Conservation (phyloP, 1,284 basidiomycete genomes). For the Cryptococcus deneoformans region DNA sequence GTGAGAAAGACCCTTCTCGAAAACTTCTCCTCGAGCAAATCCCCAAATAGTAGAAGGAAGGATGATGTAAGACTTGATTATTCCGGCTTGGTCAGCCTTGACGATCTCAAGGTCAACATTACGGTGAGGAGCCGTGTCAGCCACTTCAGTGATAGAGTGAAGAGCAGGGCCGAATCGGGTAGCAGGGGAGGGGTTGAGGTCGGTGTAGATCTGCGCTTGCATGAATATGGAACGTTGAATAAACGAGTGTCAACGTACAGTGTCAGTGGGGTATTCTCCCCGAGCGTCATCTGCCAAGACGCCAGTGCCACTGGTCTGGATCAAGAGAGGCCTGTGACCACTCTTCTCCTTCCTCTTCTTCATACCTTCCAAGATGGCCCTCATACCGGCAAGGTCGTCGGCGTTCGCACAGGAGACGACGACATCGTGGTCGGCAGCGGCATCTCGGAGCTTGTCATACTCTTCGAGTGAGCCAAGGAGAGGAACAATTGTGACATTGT, state of each 20-base stretch:
- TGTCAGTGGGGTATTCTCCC: constrained; percentile 27
- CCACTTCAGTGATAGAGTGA: constrained; percentile 34
- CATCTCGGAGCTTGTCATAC: constrained; percentile 28
- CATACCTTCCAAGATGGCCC: constrained; percentile 44
- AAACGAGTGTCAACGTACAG: constrained; percentile 8
- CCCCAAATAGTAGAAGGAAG: constrained; percentile 50
- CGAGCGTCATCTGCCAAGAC: constrained; percentile 37
- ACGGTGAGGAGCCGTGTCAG: constrained; percentile 31
- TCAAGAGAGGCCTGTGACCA: constrained; percentile 39
- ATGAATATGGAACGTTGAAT: background rate
- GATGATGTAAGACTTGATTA: constrained; percentile 46
- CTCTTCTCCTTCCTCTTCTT: constrained; percentile 37
- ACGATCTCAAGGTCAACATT: constrained; percentile 42
- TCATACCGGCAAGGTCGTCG: constrained; percentile 35
- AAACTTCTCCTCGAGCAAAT: constrained; percentile 33
- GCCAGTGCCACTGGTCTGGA: constrained; percentile 50
- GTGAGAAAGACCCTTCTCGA: constrained; percentile 39
- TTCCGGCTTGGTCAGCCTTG: constrained; percentile 37
- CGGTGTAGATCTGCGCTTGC: constrained; percentile 32
- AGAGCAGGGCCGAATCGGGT: constrained; percentile 33
- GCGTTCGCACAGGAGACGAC: constrained; percentile 45
- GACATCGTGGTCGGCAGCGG: constrained; percentile 39
- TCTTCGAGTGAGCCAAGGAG: constrained; percentile 37
- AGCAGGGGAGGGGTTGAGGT: constrained; percentile 26
- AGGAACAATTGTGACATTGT: constrained; percentile 21